Base-by-base conservation (phyloP, 1,284 basidiomycete genomes). In the Pholiota adiposa region DNA sequence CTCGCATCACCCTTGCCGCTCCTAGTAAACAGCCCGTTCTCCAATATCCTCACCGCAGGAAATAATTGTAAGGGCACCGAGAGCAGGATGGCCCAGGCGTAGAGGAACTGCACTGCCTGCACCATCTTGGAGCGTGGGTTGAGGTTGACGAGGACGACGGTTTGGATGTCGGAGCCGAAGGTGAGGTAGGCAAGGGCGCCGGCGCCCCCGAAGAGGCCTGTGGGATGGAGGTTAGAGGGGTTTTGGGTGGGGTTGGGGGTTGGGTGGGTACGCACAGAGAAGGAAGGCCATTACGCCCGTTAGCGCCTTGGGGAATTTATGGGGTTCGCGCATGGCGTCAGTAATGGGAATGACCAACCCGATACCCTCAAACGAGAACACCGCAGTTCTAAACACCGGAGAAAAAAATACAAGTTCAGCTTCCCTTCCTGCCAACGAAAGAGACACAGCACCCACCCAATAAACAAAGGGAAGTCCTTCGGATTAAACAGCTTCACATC, bases 361-460 rank as follows among this genome's bases (percentile, higher is more conserved):
- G 66, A 99, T 94, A 16, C 97, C 97, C 75, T 99, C 97, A 66
- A 99, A 99, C 0, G 97, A 96, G 73, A 98, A 99, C 21, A 99
- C 97, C 3, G 97, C 97, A 16, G 97, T 98, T 23, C 94, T 92
- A 65, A 25, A n/a, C n/a, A n/a, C n/a, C n/a, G n/a, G 18, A 56
- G 14, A 64, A 51, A 19, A 49, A 58, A 53, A 27, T n/a, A 19
- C 11, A 23, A 51, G 29, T 7, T 21, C 19, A 53, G 40, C 19
- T 18, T 41, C 12, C 4, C 33, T 27, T 25, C n/a, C 21, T n/a
- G n/a, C n/a, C 3, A 34, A 41, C 2, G 12, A 46, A 4, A 25
- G 6, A 31, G 29, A 27, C 19, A 19, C 29, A 40, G 31, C 54
- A 77, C 86, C 64, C 67, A 92, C 90, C 95, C 97, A 64, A 99